phyloP scores from a whole-genome alignment of 768 basidiomycete genomes.

The Boletus rubropictus region DNA sequence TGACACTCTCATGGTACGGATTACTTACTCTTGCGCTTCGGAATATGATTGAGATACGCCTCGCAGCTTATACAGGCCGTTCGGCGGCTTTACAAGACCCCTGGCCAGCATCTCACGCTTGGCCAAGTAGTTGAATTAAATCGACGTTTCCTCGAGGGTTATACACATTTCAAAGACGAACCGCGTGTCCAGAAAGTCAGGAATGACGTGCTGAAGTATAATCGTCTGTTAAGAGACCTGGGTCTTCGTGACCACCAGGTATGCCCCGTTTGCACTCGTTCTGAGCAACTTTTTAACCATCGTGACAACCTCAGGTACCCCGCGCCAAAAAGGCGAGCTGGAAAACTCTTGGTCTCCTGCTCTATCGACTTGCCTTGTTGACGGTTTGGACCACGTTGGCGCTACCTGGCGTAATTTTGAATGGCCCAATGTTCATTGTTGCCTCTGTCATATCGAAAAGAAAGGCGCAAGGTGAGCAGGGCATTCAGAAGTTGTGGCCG shows the following conservation, averaged over 20 bases:
- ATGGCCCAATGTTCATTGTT: constrained; percentile 88
- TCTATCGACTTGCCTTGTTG: constrained; percentile 76
- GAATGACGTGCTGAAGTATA: constrained; percentile 80
- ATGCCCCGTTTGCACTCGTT: constrained; percentile 9
- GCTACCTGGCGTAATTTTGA: constrained; percentile 85
- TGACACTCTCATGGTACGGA: constrained; percentile 89
- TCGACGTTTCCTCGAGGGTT: constrained; percentile 88
- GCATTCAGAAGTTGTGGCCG: background rate
- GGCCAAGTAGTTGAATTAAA: constrained; percentile 96
- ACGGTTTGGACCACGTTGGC: constrained; percentile 78
- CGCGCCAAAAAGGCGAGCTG: constrained; percentile 78
- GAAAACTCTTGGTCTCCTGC: constrained; percentile 79
- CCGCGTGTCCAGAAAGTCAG: constrained; percentile 80
- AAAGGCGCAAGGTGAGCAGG: constrained; percentile 74
- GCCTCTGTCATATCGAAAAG: constrained; percentile 82
- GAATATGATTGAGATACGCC: constrained; percentile 2
- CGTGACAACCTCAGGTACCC: constrained; percentile 55
- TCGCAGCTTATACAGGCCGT: constrained; percentile 89
- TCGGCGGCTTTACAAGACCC: constrained; percentile 87
- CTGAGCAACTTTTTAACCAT: background rate
- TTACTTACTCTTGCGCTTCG: background rate
- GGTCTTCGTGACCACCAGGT: constrained; percentile 94
- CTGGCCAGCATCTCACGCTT: constrained; percentile 87
- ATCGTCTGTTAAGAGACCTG: constrained; percentile 79
- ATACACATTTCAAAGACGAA: constrained; percentile 88